phyloP scores from a whole-genome alignment of 2,329 filamentous ascomycete species.

The Chaetomiaceae sp. region DNA sequence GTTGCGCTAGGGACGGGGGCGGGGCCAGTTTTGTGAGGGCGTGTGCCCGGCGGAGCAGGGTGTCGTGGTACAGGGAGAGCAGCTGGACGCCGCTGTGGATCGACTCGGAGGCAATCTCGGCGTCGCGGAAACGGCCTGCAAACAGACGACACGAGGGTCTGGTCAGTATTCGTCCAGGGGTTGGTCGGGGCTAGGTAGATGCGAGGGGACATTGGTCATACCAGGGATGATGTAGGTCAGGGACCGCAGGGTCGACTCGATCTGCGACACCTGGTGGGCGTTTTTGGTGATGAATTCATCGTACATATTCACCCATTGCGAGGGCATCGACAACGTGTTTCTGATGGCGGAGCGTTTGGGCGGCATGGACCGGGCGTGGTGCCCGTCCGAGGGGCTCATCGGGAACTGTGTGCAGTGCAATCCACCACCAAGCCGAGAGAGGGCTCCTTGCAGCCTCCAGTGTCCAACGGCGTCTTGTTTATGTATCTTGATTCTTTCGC shows the following conservation, averaged over 20 bases:
- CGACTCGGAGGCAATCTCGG: constrained; percentile 90
- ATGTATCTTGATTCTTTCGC: too few relatives aligned
- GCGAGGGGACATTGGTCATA: not conserved
- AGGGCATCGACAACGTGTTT: constrained; percentile 47
- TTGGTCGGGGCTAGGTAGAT: not conserved
- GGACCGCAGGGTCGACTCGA: constrained; percentile 87
- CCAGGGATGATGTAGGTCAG: constrained; percentile 84
- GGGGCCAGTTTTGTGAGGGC: constrained; percentile 46
- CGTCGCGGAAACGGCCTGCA: constrained; percentile 78
- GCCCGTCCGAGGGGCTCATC: constrained; percentile 16
- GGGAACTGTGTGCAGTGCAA: too few relatives aligned
- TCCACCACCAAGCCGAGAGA: too few relatives aligned
- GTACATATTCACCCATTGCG: constrained; percentile 67
- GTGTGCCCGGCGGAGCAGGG: constrained; percentile 65
- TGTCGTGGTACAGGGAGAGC: constrained; percentile 88
- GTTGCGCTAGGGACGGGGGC: constrained; percentile 45
- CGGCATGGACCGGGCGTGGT: not conserved
- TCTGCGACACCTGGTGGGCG: constrained; percentile 85
- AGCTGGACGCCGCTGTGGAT: constrained; percentile 85
- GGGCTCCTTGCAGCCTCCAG: too few relatives aligned
- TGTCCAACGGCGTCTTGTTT: too few relatives aligned
- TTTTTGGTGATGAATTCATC: constrained; percentile 93
- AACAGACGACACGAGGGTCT: not conserved
- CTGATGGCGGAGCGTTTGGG: not conserved
- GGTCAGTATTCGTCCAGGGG: not conserved